Percentiles rank a stretch among this genome's conserved stretches.
These are phyloP conservation scores for Verticillium nubilum DNA, from an alignment of 2,329 filamentous ascomycete species.

Conservation along the genomic window DNA sequence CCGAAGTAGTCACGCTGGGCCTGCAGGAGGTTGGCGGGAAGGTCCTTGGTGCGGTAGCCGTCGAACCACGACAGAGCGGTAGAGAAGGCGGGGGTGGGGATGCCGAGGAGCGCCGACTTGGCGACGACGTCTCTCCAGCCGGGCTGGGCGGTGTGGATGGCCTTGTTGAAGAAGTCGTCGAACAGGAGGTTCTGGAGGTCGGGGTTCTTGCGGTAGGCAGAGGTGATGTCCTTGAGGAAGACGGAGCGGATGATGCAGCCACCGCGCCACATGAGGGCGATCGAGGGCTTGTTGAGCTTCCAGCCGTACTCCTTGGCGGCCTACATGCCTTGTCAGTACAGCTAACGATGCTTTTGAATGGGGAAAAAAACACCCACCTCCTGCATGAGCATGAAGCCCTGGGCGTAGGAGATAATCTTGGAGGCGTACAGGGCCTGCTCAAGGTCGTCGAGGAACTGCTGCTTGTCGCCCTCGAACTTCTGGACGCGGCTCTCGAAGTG, in stretches of 20 bases:
- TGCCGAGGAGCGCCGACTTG: conserved; percentile 89
- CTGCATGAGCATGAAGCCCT: conserved; percentile 99
- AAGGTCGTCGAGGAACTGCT: conserved; percentile 91
- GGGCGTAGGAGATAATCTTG: conserved; percentile 99
- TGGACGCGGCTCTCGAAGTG: conserved; percentile 68
- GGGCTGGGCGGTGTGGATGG: conserved; percentile 91
- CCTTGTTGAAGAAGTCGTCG: conserved; percentile 99
- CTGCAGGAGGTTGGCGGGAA: conserved; percentile 97
- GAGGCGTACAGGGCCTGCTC: conserved; percentile 99
- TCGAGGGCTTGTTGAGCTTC: conserved; percentile 99
- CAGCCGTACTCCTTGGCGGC: conserved; percentile 93
- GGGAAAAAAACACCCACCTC: conserved; percentile 49
- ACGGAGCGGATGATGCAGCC: conserved; percentile 99
- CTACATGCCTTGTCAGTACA: conserved; percentile 32
- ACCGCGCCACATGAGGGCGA: conserved; percentile 99
- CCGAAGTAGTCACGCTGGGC: conserved; percentile 99
- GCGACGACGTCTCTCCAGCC: conserved; percentile 89
- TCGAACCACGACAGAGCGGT: conserved; percentile 98
- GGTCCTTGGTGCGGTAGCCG: conserved; percentile 93
- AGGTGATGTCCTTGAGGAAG: conserved; percentile 99
- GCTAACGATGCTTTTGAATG: not conserved
- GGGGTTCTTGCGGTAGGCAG: conserved; percentile 88
- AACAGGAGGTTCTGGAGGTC: conserved; percentile 98
- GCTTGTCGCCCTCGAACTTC: conserved; percentile 81
- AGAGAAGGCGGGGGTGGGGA: conserved; percentile 93